A percentile compares a stretch with the other conserved stretches of the same genome.
phyloP scores from a whole-genome alignment of 139 green algal genomes.

The Chlorella sp. region DNA sequence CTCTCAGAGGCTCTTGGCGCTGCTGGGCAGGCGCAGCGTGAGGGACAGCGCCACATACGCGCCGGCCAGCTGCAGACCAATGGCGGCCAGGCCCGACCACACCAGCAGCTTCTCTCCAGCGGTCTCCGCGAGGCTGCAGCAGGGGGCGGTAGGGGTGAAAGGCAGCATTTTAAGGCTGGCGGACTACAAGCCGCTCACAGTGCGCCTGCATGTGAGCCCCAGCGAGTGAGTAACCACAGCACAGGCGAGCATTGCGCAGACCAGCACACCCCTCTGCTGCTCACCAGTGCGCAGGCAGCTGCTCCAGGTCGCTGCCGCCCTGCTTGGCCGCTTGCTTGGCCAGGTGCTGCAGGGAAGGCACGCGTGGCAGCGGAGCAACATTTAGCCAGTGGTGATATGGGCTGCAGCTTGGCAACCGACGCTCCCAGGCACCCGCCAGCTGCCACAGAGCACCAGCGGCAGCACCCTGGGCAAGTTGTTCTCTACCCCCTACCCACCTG shows the following conservation, averaged over 20 bases:
- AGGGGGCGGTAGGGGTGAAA: not conserved
- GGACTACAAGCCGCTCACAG: no score
- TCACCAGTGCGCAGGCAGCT: slow-evolving; percentile 51
- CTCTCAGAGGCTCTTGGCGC: slow-evolving; percentile 26
- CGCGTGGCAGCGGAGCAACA: no score
- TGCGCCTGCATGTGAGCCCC: no score
- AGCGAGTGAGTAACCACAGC: no score
- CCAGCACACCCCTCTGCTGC: not conserved
- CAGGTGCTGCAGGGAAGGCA: slow-evolving; percentile 17
- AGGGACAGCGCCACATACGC: slow-evolving; percentile 48
- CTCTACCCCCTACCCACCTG: not conserved
- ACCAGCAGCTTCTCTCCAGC: slow-evolving; percentile 35
- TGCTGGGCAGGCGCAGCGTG: slow-evolving; percentile 31
- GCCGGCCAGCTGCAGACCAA: slow-evolving; percentile 40
- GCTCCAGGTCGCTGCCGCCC: slow-evolving; percentile 20
- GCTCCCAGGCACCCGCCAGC: no score
- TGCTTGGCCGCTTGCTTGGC: not conserved
- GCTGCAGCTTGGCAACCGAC: not conserved
- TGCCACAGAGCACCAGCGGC: not conserved
- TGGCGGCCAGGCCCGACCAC: slow-evolving; percentile 7
- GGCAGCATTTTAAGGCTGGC: not conserved
- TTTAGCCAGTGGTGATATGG: no score
- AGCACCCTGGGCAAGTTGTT: not conserved
- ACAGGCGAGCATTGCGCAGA: not conserved
- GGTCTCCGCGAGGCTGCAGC: slow-evolving; percentile 23